Percentiles rank a stretch among this genome's conserved stretches.
Evolutionary conservation across 1,284 basidiomycete genomes (phyloP).

Genomic region (Gymnopus androsaceus): DNA sequence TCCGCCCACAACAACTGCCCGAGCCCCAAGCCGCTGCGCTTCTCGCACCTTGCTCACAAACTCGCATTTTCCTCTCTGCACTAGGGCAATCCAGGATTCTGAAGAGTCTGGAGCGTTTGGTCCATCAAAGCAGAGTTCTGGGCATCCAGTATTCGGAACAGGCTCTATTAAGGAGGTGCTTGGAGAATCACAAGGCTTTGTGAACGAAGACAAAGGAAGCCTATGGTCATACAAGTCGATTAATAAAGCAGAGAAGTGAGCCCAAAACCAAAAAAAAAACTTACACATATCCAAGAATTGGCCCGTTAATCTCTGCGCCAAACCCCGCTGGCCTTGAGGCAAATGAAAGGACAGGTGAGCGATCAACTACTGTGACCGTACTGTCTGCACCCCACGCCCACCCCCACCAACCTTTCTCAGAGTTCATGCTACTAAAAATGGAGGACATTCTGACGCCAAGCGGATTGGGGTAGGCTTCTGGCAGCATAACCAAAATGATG

Average conservation of each 20-base stretch:
- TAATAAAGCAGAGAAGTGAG: too few relatives aligned
- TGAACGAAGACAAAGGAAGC: slow-evolving; percentile 77
- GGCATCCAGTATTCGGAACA: slow-evolving; percentile 60
- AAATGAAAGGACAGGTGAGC: slow-evolving; percentile 64
- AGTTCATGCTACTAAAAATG: slow-evolving; percentile 18
- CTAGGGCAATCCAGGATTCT: slow-evolving; percentile 82
- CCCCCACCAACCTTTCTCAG: slow-evolving; percentile 58
- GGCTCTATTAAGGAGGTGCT: slow-evolving; percentile 19
- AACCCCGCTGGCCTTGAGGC: slow-evolving; percentile 71
- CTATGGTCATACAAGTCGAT: too few relatives aligned
- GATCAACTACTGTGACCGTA: slow-evolving; percentile 77
- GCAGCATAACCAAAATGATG: neutral
- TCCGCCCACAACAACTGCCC: slow-evolving; percentile 87
- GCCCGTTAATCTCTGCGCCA: slow-evolving; percentile 67
- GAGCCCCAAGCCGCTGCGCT: slow-evolving; percentile 82
- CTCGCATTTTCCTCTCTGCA: slow-evolving; percentile 84
- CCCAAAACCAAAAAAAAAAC: too few relatives aligned
- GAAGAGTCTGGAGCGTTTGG: slow-evolving; percentile 52
- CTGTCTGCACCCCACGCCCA: slow-evolving; percentile 78
- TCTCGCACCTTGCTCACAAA: slow-evolving; percentile 86
- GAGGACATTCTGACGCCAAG: slow-evolving; percentile 5
- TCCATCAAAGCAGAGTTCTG: slow-evolving; percentile 59
- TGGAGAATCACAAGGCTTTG: slow-evolving; percentile 47
- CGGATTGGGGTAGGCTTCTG: slow-evolving; percentile 4
- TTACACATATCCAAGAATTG: slow-evolving; percentile 76